Evolutionary conservation across 148 eudicot species (phyloP).

Genomic region (Chenopodium album): DNA sequence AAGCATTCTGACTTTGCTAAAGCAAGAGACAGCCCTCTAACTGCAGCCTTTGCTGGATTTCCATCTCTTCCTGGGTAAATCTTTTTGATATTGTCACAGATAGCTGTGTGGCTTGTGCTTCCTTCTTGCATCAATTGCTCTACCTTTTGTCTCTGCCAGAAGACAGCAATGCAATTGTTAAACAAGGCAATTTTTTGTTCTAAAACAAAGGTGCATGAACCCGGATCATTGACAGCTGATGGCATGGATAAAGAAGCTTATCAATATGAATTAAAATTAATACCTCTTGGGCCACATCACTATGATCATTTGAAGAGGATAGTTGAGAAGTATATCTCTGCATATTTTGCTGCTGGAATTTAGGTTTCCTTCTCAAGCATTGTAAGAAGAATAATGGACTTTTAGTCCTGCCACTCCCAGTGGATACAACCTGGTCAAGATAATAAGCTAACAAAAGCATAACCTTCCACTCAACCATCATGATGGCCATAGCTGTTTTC

Average conservation of each 20-base stretch:
- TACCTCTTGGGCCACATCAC: conserved; percentile 84
- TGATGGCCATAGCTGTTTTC: conserved; percentile 58
- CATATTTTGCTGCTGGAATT: conserved; percentile 31
- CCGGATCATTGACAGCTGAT: neutral
- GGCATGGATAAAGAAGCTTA: neutral
- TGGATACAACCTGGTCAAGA: conserved; percentile 54
- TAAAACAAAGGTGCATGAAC: neutral
- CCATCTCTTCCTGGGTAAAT: conserved; percentile 84
- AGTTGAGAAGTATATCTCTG: conserved; percentile 51
- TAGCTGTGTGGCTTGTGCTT: conserved; percentile 43
- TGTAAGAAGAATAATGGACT: conserved; percentile 51
- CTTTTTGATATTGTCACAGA: conserved; percentile 66
- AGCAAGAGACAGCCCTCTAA: conserved; percentile 84
- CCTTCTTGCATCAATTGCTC: conserved; percentile 54
- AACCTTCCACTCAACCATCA: conserved; percentile 64
- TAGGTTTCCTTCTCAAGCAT: conserved; percentile 39
- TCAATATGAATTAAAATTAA: neutral
- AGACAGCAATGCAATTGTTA: neutral
- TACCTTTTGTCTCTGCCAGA: conserved; percentile 60
- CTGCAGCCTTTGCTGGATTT: conserved; percentile 77
- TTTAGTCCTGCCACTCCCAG: conserved; percentile 53
- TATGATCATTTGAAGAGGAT: conserved; percentile 51
- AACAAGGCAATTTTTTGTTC: neutral
- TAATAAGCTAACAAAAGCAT: conserved; percentile 60
- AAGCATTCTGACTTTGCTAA: conserved; percentile 81